Percentiles rank a stretch among this genome's conserved stretches.
These are phyloP conservation scores for Aspergillus sergii DNA, from an alignment of 2,329 filamentous ascomycete species.

Conservation along the genomic window DNA sequence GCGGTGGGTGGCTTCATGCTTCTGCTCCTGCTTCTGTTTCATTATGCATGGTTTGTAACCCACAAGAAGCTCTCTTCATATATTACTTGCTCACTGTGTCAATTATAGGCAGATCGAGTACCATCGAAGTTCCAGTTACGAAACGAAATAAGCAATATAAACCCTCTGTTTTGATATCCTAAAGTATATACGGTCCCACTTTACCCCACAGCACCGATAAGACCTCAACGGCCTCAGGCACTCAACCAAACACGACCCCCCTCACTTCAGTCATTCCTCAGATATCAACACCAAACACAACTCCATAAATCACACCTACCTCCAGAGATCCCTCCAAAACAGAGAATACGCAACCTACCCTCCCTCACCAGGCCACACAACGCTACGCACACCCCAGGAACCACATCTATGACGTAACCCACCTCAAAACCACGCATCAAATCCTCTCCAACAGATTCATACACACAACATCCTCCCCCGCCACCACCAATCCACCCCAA, in stretches of 20 bases:
- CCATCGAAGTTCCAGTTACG: background rate
- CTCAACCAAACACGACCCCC: background rate
- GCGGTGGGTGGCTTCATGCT: too few relatives aligned
- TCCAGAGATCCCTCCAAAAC: background rate
- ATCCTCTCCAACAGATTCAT: too few relatives aligned
- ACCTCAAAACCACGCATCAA: too few relatives aligned
- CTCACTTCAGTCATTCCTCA: background rate
- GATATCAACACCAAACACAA: background rate
- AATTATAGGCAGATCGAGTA: background rate
- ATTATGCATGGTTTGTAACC: background rate
- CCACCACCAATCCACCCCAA: background rate
- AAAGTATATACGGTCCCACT: background rate
- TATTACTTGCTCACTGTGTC: background rate
- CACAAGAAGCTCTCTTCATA: background rate
- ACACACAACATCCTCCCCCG: too few relatives aligned
- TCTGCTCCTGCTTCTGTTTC: too few relatives aligned
- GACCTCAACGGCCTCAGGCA: background rate
- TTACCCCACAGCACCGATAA: background rate
- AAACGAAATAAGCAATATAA: background rate
- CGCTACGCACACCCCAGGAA: background rate
- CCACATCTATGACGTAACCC: background rate
- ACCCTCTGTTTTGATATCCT: background rate
- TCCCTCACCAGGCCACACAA: background rate
- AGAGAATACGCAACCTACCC: too few relatives aligned
- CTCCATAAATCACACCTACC: background rate